phyloP scores from a whole-genome alignment of 352 stramenopile species.

The Phytophthora uliginosa region DNA sequence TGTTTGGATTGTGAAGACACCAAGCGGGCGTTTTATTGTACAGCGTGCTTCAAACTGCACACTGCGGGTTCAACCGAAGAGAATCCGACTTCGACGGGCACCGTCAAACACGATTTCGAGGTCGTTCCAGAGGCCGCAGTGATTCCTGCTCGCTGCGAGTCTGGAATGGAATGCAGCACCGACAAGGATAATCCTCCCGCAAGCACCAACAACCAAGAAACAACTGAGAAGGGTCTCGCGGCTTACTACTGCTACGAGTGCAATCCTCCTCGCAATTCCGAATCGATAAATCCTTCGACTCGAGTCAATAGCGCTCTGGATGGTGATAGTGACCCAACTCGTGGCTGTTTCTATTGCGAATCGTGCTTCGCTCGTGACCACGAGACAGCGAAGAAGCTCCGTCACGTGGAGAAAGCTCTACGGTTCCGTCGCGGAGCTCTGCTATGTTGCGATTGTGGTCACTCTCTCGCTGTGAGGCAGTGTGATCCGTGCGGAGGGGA shows the following conservation, averaged over 20 bases:
- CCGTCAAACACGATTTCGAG: constrained; percentile 67
- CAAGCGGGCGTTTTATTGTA: constrained; percentile 47
- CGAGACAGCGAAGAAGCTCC: constrained; percentile 50
- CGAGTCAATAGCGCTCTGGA: no score
- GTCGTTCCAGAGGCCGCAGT: constrained; percentile 42
- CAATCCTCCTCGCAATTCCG: neutral
- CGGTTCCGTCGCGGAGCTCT: constrained; percentile 64
- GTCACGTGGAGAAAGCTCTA: constrained; percentile 51
- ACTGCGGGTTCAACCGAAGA: constrained; percentile 28
- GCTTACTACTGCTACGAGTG: constrained; percentile 62
- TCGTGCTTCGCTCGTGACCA: constrained; percentile 62
- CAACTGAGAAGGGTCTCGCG: constrained; percentile 24
- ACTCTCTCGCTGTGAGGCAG: constrained; percentile 45
- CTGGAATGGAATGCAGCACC: constrained; percentile 19
- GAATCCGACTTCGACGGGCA: constrained; percentile 23
- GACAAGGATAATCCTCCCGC: constrained; percentile 5
- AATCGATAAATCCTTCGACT: neutral
- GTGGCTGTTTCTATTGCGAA: constrained; percentile 75
- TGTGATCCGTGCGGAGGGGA: constrained; percentile 73
- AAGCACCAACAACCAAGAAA: constrained; percentile 15
- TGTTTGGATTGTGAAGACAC: constrained; percentile 64
- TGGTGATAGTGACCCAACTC: neutral
- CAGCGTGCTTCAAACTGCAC: constrained; percentile 64
- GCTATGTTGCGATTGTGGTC: constrained; percentile 66
- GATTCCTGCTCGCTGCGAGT: constrained; percentile 42